These are phyloP conservation scores for Torrubiella hemipterigena DNA, from an alignment of 2,329 filamentous ascomycete genomes.

Conservation along the genomic window DNA sequence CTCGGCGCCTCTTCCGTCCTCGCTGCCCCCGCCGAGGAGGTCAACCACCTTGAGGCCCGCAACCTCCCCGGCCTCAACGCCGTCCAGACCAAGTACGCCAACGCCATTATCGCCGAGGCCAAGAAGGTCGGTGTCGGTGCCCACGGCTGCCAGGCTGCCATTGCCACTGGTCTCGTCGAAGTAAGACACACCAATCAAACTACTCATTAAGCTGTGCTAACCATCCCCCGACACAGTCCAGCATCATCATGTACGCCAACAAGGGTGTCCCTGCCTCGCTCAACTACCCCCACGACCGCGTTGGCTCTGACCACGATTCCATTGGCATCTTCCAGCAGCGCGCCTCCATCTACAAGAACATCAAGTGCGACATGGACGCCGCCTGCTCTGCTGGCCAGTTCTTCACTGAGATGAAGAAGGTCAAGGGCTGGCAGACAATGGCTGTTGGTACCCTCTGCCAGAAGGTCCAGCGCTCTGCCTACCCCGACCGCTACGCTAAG, in stretches of 20 bases:
- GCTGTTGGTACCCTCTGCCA: slow-evolving; percentile 12
- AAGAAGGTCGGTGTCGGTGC: slow-evolving; percentile 8
- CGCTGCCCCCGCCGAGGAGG: slow-evolving; percentile 3
- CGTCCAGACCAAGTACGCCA: slow-evolving; percentile 9
- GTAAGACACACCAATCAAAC: slow-evolving; percentile 2
- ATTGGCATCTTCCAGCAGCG: slow-evolving; percentile 14
- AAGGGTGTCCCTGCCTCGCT: slow-evolving; percentile 9
- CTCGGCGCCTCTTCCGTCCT: background rate
- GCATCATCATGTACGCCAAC: slow-evolving; percentile 11
- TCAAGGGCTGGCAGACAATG: slow-evolving; percentile 11
- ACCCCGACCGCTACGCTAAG: slow-evolving; percentile 10
- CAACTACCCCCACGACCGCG: slow-evolving; percentile 9
- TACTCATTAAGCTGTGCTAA: background rate
- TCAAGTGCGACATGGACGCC: slow-evolving; percentile 11
- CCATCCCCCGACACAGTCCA: slow-evolving; percentile 6
- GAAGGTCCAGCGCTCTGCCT: slow-evolving; percentile 11
- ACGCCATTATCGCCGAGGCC: slow-evolving; percentile 10
- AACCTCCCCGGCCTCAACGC: slow-evolving; percentile 10
- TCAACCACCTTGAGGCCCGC: slow-evolving; percentile 19
- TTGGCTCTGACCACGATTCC: slow-evolving; percentile 12
- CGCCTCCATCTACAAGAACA: slow-evolving; percentile 10
- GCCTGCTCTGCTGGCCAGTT: slow-evolving; percentile 12
- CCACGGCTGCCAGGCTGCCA: slow-evolving; percentile 11
- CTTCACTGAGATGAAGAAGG: slow-evolving; percentile 9
- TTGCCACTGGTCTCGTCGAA: slow-evolving; percentile 12